Conservation (phyloP, 306 rosid species). For the Inga laurina region DNA sequence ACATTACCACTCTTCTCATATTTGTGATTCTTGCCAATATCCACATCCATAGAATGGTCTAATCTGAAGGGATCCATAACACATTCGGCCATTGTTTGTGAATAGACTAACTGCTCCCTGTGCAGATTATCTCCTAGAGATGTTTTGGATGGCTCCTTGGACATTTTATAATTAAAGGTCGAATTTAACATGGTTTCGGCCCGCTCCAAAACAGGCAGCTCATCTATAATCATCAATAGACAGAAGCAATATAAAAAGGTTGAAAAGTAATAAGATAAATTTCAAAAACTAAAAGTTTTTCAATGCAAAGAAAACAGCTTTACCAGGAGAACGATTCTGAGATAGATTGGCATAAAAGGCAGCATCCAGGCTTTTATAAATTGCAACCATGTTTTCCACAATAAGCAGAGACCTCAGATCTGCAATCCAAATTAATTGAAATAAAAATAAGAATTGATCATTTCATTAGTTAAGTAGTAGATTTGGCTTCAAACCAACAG, state of each 20-base stretch:
- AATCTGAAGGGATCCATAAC: constrained; percentile 14
- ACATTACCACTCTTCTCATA: constrained; percentile 15
- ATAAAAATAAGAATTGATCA: neutral
- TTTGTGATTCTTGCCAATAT: constrained; percentile 36
- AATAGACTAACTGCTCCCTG: constrained; percentile 29
- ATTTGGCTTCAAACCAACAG: neutral
- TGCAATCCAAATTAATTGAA: constrained; percentile 37
- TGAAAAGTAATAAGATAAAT: neutral
- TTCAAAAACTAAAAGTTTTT: neutral
- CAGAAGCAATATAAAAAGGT: neutral
- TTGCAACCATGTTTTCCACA: constrained; percentile 69
- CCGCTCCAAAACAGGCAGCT: constrained; percentile 35
- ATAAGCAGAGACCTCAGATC: constrained; percentile 64
- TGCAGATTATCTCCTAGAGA: constrained; percentile 22
- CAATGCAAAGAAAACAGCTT: neutral
- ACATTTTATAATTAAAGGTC: constrained; percentile 15
- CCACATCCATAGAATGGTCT: constrained; percentile 28
- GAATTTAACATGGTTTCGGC: constrained; percentile 30
- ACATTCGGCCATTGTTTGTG: neutral
- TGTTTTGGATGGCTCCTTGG: constrained; percentile 20
- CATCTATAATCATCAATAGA: constrained; percentile 43
- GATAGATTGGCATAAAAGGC: constrained; percentile 50
- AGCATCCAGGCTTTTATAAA: constrained; percentile 68
- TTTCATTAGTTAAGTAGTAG: neutral
- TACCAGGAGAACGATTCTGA: constrained; percentile 63